Evolutionary conservation across 2,329 filamentous ascomycete genomes (phyloP).

Genomic region (Uncinocarpus reesii): DNA sequence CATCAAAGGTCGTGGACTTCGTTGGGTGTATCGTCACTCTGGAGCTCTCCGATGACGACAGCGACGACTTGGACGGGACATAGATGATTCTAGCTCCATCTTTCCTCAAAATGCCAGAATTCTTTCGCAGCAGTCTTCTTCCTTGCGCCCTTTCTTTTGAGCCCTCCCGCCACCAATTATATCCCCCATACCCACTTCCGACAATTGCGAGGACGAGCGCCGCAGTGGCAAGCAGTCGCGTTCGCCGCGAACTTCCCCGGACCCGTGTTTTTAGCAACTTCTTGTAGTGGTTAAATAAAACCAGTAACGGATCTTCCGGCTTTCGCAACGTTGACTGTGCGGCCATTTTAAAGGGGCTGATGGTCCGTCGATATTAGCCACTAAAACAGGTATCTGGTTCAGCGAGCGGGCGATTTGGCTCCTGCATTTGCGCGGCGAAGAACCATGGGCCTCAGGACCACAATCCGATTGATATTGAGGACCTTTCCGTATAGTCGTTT

Average conservation of each 20-base stretch:
- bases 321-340: slow-evolving; percentile 72
- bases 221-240: slow-evolving; percentile 65
- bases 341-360: slow-evolving; percentile 51
- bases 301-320: slow-evolving; percentile 53
- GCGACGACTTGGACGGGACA: slow-evolving; percentile 63
- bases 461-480: too few relatives aligned
- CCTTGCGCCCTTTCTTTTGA: slow-evolving; percentile 74
- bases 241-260: slow-evolving; percentile 56
- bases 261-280: slow-evolving; percentile 43
- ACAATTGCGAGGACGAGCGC: slow-evolving; percentile 69
- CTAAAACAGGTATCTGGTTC: not conserved
- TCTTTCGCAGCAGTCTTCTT: slow-evolving; percentile 69
- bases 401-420: not conserved
- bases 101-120: slow-evolving; percentile 86
- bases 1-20: slow-evolving; percentile 89
- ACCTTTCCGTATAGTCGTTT: too few relatives aligned
- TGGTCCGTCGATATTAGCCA: not conserved
- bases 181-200: slow-evolving; percentile 65
- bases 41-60: slow-evolving; percentile 50
- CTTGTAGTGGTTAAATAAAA: slow-evolving; percentile 46
- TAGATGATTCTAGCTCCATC: slow-evolving; percentile 92
- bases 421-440: not conserved
- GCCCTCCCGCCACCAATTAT: slow-evolving; percentile 62
- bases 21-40: slow-evolving; percentile 87
- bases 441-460: not conserved